Base-by-base conservation (phyloP, 352 stramenopile species). In the Pythium sukuiense region DNA sequence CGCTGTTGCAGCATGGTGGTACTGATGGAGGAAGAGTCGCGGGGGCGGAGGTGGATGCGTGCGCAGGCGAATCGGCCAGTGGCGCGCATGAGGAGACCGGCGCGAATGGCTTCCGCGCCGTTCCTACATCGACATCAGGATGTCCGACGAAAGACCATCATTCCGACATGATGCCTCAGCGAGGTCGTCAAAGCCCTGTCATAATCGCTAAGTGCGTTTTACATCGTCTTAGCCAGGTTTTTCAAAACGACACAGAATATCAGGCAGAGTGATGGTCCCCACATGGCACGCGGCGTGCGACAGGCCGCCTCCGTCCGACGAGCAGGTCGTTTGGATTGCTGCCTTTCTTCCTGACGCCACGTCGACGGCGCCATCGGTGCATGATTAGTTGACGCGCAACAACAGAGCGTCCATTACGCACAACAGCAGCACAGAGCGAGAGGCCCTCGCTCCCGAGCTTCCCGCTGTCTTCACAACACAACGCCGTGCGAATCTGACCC, bases 131-230 rank as follows among this genome's bases (percentile, higher is more conserved):
- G 14, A 16, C 18, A 30, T 6, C 20, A 52, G 8, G 33, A 65
- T 66, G 56, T 61, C 64, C 43, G 62, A 41, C 55, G 13, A 8
- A 48, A 5, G 64, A 71, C 64, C 64, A 63, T 62, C 64, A 71
- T 59, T 71, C 64, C 46, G 39, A 30, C 56, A 33, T 65, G 27
- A 52, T 30, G 45, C 18, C 45, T 43, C 32, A 0, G 60, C 37
- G 24, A 41, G n/a, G 14, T 55, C 37, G 35, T 70, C 63, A 52
- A 59, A 70, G 64, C 50, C 48, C 63, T 59, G 1, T 43, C 8
- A 0, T 53, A 65, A 45, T 2, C 54, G 45, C 18, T 66, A 35
- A 33, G 18, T 32, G 33, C 6, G 20, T 30, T 45, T 14, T 11
- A 30, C 8, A 60, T 55, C 27, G 24, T 13, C 7, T 33, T 29